Evolutionary conservation across 2,329 filamentous ascomycete genomes (phyloP), one percentile per base, ranked within the genome.

Genomic region (Fusarium continuum): DNA sequence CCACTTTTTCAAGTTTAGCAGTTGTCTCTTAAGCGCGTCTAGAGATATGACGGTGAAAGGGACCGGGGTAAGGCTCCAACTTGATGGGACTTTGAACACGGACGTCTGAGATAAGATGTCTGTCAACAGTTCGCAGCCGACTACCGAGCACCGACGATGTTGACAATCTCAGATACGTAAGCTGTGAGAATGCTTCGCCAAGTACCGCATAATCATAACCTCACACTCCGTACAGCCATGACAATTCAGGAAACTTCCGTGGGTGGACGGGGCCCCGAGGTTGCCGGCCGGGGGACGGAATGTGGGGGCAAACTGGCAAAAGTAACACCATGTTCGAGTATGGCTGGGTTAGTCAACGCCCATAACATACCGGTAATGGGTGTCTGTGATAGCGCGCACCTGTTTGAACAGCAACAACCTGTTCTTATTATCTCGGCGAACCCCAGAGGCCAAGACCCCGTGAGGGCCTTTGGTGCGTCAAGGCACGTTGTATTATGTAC

Each of bases 1-100:
- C 61, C 61, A 65, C 56, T 45, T 65, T 65, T 35, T 53, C 26
- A 6, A 35, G 20, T 8, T 26, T 51, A 46, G 47, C 28, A 45
- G 26, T 25, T 49, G 16, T 46, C 39, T 41, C 19, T 40, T 54
- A 44, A 35, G 47, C 40, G 23, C 29, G 43, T 34, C 34, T 44
- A 44, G 35, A 41, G 29, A 49, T 44, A 55, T 61, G 61, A 61
- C 61, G 40, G 61, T 61, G 39, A 55, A 36, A 25, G 26, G 23
- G 20, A n/a, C 47, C 40, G 34, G 47, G 56, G 47, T 55, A 39
- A 14, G 23, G 47, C 23, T 38, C 41, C 43, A 56, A 38, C 10
- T 35, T 22, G 17, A 50, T 38, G 36, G 51, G 20, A 60, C 56
- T 58, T 50, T 44, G 53, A 16, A 58, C 46, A 36, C 28, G 19